Base-by-base conservation (phyloP, 1,139 yeast species). In the Yamadazyma conglobata region DNA sequence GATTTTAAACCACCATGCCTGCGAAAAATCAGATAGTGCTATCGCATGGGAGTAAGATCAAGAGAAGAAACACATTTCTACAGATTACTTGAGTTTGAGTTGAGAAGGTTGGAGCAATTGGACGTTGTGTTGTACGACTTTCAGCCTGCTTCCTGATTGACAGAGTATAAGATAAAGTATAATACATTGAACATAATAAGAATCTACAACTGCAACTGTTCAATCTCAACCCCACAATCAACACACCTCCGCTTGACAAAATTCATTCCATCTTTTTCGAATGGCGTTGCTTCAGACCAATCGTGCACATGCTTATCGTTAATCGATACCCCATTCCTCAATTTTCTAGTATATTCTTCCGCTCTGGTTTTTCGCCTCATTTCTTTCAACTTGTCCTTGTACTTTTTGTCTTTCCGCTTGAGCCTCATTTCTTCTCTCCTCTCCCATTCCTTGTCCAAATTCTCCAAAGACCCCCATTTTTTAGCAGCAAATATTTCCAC, bases 401-500 rank as follows among this genome's bases (percentile, higher is more conserved):
- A 91, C 53, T 78, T 81, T 49, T 79, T 80, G 44, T 88, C 96
- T 41, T 86, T 73, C 28, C 96, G 64, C 34, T 76, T 73, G 15
- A 85, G 66, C 42, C 86, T 77, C 49, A 75, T 71, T 28, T 71
- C 77, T 53, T 86, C 95, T 22, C 98, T 62, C 31, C 83, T 60
- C 44, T 86, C 86, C 85, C 95, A 93, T 54, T 93, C 98, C n/a
- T 73, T 70, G 54, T 93, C 99, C 23, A 93, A 59, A 0, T 83
- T 87, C 30, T 88, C 95, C 4, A 83, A 73, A 0, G 94, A 82
- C 2, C 94, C 95, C 99, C 99, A 93, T 58, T 91, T 91, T 52
- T 83, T 80, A 63, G 80, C 85, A 0, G 98, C 95, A 59, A 73
- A 85, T 47, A 81, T 87, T 54, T 93, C 98, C 10, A 91, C 89